These are phyloP conservation scores for Tanacetum coccineum DNA, from an alignment of 129 eudicot species.

Conservation along the genomic window DNA sequence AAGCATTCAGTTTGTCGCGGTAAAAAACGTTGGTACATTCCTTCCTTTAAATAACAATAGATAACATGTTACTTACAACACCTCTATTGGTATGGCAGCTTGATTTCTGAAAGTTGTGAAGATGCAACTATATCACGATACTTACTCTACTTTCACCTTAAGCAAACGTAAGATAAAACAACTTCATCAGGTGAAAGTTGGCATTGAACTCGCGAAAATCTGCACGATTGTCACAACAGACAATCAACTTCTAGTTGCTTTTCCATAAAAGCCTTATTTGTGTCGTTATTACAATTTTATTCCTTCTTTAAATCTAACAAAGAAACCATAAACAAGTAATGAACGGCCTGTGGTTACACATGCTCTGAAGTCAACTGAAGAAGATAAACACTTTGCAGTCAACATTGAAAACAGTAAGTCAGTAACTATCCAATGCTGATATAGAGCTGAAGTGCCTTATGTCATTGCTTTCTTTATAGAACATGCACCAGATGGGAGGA, in stretches of 20 bases:
- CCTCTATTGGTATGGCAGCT: conserved; percentile 41
- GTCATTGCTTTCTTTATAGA: conserved; percentile 69
- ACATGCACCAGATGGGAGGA: conserved; percentile 73
- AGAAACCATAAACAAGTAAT: no score
- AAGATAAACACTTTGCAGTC: conserved; percentile 60
- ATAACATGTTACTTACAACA: not conserved
- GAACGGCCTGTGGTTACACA: no score
- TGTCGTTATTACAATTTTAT: no score
- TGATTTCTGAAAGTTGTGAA: conserved; percentile 97
- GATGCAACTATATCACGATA: conserved; percentile 75
- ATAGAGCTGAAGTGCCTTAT: conserved; percentile 83
- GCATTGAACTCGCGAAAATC: no score
- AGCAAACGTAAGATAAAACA: conserved; percentile 57
- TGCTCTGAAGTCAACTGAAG: no score
- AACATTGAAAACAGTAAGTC: conserved; percentile 68
- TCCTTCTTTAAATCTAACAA: no score
- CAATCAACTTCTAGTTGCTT: conserved; percentile 54
- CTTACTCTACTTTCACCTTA: conserved; percentile 55
- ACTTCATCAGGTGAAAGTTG: conserved; percentile 55
- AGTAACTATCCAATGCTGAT: conserved; percentile 83
- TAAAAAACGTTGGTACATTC: no score
- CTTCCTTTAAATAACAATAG: not conserved
- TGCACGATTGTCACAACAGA: conserved; percentile 57
- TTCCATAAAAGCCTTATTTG: conserved; percentile 2
- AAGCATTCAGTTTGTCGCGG: no score